Conservation (phyloP, 2,329 filamentous ascomycete genomes). For the Aspergillus uvarum region DNA sequence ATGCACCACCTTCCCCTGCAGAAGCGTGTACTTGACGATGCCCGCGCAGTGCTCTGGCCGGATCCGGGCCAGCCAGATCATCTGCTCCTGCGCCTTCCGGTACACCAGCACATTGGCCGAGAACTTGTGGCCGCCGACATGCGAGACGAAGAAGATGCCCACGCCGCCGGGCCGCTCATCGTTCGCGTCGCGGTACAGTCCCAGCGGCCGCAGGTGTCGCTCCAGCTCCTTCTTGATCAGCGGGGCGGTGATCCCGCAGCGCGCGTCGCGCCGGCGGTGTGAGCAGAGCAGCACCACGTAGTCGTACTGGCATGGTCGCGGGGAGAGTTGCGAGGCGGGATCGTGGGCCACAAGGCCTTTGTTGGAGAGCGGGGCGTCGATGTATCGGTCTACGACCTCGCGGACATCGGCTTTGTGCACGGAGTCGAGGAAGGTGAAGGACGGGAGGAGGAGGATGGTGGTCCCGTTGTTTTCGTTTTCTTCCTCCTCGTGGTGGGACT, state of each 20-base stretch:
- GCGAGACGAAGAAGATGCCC: conserved; percentile 87
- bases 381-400: conserved; percentile 64
- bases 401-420: conserved; percentile 67
- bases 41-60: conserved; percentile 84
- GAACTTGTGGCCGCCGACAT: conserved; percentile 93
- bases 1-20: conserved; percentile 88
- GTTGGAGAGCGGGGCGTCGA: conserved; percentile 59
- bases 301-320: conserved; percentile 70
- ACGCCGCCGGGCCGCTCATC: conserved; percentile 82
- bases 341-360: conserved; percentile 50
- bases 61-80: conserved; percentile 87
- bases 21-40: conserved; percentile 76
- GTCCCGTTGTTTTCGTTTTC: conserved; percentile 48
- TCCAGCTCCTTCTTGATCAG: conserved; percentile 78
- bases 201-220: conserved; percentile 75
- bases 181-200: conserved; percentile 75
- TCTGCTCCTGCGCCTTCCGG: conserved; percentile 50
- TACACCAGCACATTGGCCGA: conserved; percentile 89
- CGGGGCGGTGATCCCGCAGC: conserved; percentile 86
- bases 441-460: conserved; percentile 74
- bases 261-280: conserved; percentile 81
- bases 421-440: conserved; percentile 75
- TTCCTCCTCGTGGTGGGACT: conserved; percentile 16
- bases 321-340: conserved; percentile 34
- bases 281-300: conserved; percentile 87